Conservation (phyloP, 768 basidiomycete species). For the Boletus reticuloceps region DNA sequence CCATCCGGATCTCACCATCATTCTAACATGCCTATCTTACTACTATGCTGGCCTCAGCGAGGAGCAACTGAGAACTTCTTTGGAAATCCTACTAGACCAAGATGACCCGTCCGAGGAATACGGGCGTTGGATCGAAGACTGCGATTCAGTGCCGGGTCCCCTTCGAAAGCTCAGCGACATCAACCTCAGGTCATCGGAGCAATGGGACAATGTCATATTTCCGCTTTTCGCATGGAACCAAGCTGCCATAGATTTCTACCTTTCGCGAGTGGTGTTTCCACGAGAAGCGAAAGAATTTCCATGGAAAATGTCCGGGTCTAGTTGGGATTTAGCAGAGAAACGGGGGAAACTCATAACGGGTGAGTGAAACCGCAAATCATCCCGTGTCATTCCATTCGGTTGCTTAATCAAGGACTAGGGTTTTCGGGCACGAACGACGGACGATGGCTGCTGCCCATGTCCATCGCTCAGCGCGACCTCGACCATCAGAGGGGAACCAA, state of each 20-base stretch:
- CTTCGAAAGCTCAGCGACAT: too few relatives aligned
- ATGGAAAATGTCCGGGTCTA: constrained; percentile 25
- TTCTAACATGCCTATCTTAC: too few relatives aligned
- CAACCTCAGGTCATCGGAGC: too few relatives aligned
- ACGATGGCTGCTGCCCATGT: constrained; percentile 34
- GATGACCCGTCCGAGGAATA: neutral
- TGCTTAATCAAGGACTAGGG: constrained; percentile 9
- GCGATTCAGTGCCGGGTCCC: too few relatives aligned
- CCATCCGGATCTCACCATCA: too few relatives aligned
- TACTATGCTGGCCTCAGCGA: neutral
- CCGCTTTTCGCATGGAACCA: too few relatives aligned
- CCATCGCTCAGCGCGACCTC: constrained; percentile 28
- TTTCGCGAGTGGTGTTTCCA: too few relatives aligned
- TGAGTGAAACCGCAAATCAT: neutral
- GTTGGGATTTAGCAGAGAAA: constrained; percentile 37
- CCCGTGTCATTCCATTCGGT: too few relatives aligned
- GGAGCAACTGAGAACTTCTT: neutral
- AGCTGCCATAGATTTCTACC: too few relatives aligned
- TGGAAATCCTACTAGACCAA: neutral
- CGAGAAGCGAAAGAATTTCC: constrained; percentile 26
- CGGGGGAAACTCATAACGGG: constrained; percentile 5
- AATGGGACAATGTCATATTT: too few relatives aligned
- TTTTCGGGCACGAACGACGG: constrained; percentile 41
- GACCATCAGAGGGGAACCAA: constrained; percentile 36
- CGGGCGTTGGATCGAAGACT: too few relatives aligned